Base-by-base conservation (phyloP, 1,139 yeast genomes). In the Hyphopichia fennica region DNA sequence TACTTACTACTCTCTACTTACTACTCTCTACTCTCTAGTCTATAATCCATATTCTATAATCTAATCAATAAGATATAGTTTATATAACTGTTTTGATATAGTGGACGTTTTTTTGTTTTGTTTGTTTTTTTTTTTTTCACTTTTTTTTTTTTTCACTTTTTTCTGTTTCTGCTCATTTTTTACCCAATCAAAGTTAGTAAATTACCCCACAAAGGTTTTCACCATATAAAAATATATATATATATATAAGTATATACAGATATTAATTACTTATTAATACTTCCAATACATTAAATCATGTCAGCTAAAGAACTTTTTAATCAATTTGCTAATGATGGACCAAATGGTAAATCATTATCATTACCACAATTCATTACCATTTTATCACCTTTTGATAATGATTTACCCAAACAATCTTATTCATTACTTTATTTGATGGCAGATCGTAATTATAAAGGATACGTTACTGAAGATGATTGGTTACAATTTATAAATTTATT, bases 391-490 rank as follows among this genome's bases (percentile, higher is more conserved):
- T 72, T 70, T 49, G 65, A 67, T 34, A 56, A 67, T 32, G 79
- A 73, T 51, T 58, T 72, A 37, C 73, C 76, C 11, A 64, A 58
- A 41, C 64, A 65, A 38, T 57, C 75, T 8, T 72, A 63, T 45
- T 62, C 77, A 3, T 60, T 85, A 46, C 76, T 85, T 41, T 85
- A 82, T 54, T 69, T 84, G 42, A 75, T 84, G 32, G 82, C 88
- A 20, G 93, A 85, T 58, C 71, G 72, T 43, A 74, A 75, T 35
- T 70, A 72, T 45, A 84, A 83, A 53, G 91, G 91, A 1, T 83
- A 72, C 50, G 65, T 85, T 39, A 74, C 75, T 34, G 75, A 80
- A 38, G 56, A 63, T 13, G 90, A 86, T 51, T 86, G 87, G 79
- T 62, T 77, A 33, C 67, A 69, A 30, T 82, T 85, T 56, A 75